These are phyloP conservation scores for Hura crepitans DNA, from an alignment of 441 rosid species.

Conservation along the genomic window DNA sequence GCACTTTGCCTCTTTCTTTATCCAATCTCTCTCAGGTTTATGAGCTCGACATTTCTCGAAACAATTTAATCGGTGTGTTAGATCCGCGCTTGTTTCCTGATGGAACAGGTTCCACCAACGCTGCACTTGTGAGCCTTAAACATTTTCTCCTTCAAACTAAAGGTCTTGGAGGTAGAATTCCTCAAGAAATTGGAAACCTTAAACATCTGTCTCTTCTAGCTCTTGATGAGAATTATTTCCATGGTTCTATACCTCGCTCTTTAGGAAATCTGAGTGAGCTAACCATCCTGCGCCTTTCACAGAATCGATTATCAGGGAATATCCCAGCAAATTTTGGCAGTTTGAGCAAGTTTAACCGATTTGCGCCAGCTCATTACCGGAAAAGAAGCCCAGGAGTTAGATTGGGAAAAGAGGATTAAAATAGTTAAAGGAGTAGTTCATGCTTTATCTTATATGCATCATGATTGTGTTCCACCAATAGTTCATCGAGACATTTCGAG, in stretches of 20 bases:
- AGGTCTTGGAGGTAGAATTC: conserved; percentile 27
- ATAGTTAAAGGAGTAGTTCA: conserved; percentile 8
- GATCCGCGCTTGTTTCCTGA: conserved; percentile 29
- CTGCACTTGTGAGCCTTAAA: conserved; percentile 21
- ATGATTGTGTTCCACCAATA: conserved; percentile 11
- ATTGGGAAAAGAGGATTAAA: conserved; percentile 19
- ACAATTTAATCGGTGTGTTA: conserved; percentile 20
- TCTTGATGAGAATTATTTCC: conserved; percentile 23
- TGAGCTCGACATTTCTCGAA: conserved; percentile 26
- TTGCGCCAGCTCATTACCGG: conserved; percentile 1
- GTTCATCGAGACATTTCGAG: conserved; percentile 15
- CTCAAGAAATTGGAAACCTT: conserved; percentile 31
- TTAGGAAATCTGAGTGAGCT: conserved; percentile 31
- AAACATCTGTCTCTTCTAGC: conserved; percentile 20
- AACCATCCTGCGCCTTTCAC: conserved; percentile 6
- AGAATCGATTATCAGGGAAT: conserved; percentile 25
- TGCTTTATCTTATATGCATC: conserved; percentile 17
- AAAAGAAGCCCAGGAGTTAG: background rate
- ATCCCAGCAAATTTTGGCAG: conserved; percentile 25
- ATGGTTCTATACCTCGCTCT: conserved; percentile 34
- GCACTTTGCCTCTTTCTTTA: conserved; percentile 29
- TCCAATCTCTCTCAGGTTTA: conserved; percentile 28
- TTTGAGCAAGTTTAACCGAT: conserved; percentile 17
- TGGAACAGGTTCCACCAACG: conserved; percentile 9
- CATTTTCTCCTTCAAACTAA: conserved; percentile 25